phyloP scores from a whole-genome alignment of 2,329 filamentous ascomycete species.

The Mycogone perniciosa region DNA sequence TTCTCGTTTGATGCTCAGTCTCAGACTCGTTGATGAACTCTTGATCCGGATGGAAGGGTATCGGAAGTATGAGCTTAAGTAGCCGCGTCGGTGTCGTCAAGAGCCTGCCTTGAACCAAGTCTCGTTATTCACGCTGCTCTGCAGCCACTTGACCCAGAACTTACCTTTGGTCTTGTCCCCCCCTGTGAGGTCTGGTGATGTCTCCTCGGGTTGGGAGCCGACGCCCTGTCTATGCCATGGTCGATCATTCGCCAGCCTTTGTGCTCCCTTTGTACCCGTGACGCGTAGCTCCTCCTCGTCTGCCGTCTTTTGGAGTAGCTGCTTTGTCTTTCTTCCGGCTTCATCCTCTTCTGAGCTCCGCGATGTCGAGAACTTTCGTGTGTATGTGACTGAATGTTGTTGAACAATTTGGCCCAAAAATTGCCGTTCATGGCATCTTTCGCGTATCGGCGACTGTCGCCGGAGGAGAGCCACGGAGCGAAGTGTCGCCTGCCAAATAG shows the following conservation, averaged over 20 bases:
- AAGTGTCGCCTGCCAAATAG: conserved; percentile 3
- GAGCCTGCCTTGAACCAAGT: conserved; percentile 54
- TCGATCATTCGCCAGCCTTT: conserved; percentile 51
- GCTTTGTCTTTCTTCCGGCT: conserved; percentile 4
- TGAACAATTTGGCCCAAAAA: neutral
- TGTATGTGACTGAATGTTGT: neutral
- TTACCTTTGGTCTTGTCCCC: conserved; percentile 28
- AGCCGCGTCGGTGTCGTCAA: conserved; percentile 74
- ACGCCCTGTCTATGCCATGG: conserved; percentile 62
- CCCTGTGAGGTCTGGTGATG: conserved; percentile 20
- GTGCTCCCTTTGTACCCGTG: conserved; percentile 27
- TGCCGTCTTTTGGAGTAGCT: conserved; percentile 17
- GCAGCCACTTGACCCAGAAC: neutral
- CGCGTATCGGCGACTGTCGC: neutral
- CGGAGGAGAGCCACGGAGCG: neutral
- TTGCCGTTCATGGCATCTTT: neutral
- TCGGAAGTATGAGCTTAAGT: conserved; percentile 72
- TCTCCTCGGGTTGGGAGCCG: conserved; percentile 30
- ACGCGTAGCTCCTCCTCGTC: conserved; percentile 18
- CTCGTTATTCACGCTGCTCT: neutral
- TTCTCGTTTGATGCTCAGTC: conserved; percentile 26
- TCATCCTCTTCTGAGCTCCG: conserved; percentile 13
- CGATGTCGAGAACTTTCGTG: conserved; percentile 19
- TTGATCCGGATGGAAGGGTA: conserved; percentile 42
- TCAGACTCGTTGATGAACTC: conserved; percentile 36